A percentile compares a stretch with the other conserved stretches of the same genome.
phyloP scores from a whole-genome alignment of 768 basidiomycete species.

The Serendipita indica region DNA sequence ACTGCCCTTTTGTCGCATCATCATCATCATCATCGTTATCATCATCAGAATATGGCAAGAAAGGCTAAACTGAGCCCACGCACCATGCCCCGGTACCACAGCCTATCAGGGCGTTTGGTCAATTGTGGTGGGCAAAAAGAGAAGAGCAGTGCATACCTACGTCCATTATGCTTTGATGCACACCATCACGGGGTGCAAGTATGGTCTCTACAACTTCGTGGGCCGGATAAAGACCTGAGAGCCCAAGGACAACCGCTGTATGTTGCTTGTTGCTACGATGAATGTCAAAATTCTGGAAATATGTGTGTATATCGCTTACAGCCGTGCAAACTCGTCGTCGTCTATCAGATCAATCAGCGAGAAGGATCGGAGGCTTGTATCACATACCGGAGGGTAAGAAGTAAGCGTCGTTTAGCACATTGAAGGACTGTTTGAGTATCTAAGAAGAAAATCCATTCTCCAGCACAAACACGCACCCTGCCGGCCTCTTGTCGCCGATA shows the following conservation, averaged over 20 bases:
- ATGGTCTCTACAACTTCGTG: not conserved
- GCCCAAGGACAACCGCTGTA: not conserved
- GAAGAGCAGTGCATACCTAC: not conserved
- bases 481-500: no score
- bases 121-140: not conserved
- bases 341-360: no score
- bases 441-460: no score
- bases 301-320: no score
- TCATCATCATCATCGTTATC: not conserved
- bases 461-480: no score
- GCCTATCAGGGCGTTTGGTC: not conserved
- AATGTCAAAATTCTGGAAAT: no score
- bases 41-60: not conserved
- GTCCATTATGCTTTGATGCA: not conserved
- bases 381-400: no score
- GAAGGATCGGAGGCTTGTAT: no score
- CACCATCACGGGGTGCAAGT: not conserved
- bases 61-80: not conserved
- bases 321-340: no score
- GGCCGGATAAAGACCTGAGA: not conserved
- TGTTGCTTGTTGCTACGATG: no score
- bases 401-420: no score
- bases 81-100: slow-evolving; percentile 1
- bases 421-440: no score
- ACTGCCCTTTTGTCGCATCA: slow-evolving; percentile 37